These are phyloP conservation scores for Dichomitus squalens DNA, from an alignment of 1,284 basidiomycete species.

Conservation along the genomic window DNA sequence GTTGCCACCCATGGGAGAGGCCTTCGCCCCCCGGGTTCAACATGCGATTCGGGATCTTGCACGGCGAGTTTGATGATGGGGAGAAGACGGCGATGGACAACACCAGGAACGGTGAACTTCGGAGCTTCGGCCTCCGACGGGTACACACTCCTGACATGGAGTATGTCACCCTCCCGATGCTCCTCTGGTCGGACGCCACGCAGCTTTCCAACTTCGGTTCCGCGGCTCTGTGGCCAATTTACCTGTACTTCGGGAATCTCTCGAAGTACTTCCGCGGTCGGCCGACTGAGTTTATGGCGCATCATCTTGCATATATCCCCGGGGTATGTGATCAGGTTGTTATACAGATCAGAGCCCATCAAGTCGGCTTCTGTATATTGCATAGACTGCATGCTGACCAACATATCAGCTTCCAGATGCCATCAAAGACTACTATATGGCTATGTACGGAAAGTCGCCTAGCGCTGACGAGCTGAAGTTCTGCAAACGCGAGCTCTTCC, in stretches of 20 bases:
- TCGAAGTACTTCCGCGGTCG: constrained; percentile 37
- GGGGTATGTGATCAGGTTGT: constrained; percentile 17
- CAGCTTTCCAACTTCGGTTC: constrained; percentile 39
- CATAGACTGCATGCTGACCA: too few species aligned
- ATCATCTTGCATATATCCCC: constrained; percentile 39
- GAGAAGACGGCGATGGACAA: not conserved
- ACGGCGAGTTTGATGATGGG: not conserved
- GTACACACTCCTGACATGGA: constrained; percentile 19
- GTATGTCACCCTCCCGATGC: constrained; percentile 30
- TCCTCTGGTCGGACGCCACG: constrained; percentile 41
- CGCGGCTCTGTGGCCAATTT: constrained; percentile 40
- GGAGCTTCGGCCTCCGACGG: constrained; percentile 26
- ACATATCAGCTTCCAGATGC: constrained; percentile 31
- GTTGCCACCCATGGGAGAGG: too few species aligned
- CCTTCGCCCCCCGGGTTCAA: too few species aligned
- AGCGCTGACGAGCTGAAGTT: constrained; percentile 19
- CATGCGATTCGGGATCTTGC: too few species aligned
- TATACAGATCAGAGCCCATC: too few species aligned
- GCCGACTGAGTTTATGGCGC: too few species aligned
- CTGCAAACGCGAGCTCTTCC: constrained; percentile 27
- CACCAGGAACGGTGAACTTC: constrained; percentile 24
- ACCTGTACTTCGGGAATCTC: constrained; percentile 38
- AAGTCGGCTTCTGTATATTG: too few species aligned
- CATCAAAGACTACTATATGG: constrained; percentile 29
- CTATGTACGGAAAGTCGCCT: constrained; percentile 16